Percentiles rank a stretch among this genome's conserved stretches.
Conservation (phyloP, 768 basidiomycete species). For the Suillus spraguei region DNA sequence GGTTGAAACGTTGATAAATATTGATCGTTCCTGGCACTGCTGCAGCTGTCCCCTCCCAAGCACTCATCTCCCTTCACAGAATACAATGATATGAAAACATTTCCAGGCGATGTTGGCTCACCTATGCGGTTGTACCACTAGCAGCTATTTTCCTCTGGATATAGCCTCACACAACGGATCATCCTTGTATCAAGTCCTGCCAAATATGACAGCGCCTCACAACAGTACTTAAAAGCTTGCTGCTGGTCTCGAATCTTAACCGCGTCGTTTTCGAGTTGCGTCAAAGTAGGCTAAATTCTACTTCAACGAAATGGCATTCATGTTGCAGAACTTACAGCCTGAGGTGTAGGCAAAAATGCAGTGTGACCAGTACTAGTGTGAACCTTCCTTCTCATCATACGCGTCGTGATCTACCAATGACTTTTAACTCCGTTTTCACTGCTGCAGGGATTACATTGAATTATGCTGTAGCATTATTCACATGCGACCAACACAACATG, state of each 20-base stretch:
- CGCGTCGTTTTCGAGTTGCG: background rate
- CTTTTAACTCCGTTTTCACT: no score
- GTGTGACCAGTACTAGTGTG: background rate
- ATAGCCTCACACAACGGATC: background rate
- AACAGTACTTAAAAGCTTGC: background rate
- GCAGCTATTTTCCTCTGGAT: background rate
- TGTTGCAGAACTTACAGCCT: background rate
- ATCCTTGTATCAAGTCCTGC: background rate
- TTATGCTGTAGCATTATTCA: no score
- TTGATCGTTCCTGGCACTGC: no score
- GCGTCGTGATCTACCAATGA: no score
- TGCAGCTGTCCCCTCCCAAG: no score
- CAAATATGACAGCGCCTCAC: background rate
- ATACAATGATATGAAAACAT: no score
- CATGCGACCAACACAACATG: no score
- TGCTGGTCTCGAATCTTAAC: background rate
- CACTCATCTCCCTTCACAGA: no score
- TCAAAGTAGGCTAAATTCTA: background rate
- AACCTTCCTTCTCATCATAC: background rate
- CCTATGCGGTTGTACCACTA: background rate
- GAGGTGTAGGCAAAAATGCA: background rate
- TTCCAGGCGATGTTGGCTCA: background rate
- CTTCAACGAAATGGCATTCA: background rate
- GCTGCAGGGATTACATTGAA: no score
- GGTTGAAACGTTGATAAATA: no score